These are phyloP conservation scores for Phlyctochytrium arcticum DNA, from an alignment of 192 early-diverging fungal species.

Conservation along the genomic window DNA sequence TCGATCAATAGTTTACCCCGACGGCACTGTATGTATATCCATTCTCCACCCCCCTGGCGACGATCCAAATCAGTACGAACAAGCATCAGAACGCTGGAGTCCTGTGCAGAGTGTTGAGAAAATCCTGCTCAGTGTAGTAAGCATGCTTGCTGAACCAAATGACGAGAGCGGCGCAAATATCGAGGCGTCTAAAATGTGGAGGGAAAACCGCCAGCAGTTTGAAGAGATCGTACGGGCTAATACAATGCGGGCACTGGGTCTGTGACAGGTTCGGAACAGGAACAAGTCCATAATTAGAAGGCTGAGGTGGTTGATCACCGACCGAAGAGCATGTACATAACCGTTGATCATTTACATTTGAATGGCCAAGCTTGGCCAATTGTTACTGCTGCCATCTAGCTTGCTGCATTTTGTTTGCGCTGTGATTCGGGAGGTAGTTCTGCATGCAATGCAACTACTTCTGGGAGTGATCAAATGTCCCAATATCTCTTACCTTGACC, in stretches of 20 bases:
- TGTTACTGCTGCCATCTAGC: too few species aligned
- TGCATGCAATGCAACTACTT: too few species aligned
- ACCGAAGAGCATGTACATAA: too few species aligned
- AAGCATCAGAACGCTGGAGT: constrained; percentile 91
- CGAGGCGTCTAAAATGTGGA: constrained; percentile 97
- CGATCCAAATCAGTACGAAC: constrained; percentile 97
- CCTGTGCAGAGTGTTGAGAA: constrained; percentile 99
- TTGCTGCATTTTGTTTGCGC: too few species aligned
- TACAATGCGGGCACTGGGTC: constrained; percentile 73
- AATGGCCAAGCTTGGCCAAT: too few species aligned
- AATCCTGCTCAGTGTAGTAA: constrained; percentile 89
- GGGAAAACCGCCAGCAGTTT: constrained; percentile 77
- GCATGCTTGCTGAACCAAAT: constrained; percentile 77
- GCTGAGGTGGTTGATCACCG: too few species aligned
- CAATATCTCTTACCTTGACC: too few species aligned
- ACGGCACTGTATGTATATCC: constrained; percentile 97
- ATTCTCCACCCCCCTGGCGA: constrained; percentile 97
- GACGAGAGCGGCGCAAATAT: constrained; percentile 98
- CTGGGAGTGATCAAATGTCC: too few species aligned
- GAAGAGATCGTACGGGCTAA: constrained; percentile 73
- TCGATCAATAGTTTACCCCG: constrained; percentile 68
- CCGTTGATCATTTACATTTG: too few species aligned
- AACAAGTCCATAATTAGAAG: too few species aligned
- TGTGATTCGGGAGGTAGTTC: too few species aligned
- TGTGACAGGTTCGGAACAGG: too few species aligned